Percentiles rank a stretch among this genome's conserved stretches.
Evolutionary conservation across 176 grass and related monocot genomes (phyloP).

Genomic region (Coix lacrymajobi): DNA sequence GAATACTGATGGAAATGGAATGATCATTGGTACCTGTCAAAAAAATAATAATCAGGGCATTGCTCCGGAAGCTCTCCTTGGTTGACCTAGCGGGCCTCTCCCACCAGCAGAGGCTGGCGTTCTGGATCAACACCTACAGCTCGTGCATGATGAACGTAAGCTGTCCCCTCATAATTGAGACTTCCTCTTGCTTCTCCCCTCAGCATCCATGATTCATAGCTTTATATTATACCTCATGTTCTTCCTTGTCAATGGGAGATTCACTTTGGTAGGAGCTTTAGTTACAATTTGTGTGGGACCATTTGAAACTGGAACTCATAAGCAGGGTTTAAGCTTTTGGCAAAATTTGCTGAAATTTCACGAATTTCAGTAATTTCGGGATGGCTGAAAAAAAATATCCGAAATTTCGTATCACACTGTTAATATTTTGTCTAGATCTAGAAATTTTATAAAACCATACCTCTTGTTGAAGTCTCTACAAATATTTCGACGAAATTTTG

Average conservation of each 20-base stretch:
- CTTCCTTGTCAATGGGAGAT: not conserved
- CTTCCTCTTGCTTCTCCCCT: constrained; percentile 5
- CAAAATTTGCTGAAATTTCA: no score
- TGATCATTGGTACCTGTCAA: constrained; percentile 5
- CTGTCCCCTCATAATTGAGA: constrained; percentile 26
- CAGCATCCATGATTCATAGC: not conserved
- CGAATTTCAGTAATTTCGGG: no score
- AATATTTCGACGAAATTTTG: no score
- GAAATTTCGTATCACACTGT: no score
- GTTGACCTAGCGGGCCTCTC: constrained; percentile 54
- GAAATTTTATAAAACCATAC: no score
- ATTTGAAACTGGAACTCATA: not conserved
- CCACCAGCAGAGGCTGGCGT: constrained; percentile 70
- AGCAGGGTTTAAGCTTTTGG: not conserved
- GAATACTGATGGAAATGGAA: not conserved
- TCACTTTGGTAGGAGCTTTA: not conserved
- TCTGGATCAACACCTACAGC: constrained; percentile 90
- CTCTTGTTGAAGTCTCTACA: no score
- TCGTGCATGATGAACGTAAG: constrained; percentile 92
- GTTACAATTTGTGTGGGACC: not conserved
- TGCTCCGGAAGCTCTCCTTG: constrained; percentile 50
- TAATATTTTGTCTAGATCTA: no score
- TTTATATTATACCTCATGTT: not conserved
- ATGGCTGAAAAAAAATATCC: no score
- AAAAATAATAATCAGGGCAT: constrained; percentile 33